These are phyloP conservation scores for Ascosphaera acerosa DNA, from an alignment of 2,329 filamentous ascomycete species.

Conservation along the genomic window DNA sequence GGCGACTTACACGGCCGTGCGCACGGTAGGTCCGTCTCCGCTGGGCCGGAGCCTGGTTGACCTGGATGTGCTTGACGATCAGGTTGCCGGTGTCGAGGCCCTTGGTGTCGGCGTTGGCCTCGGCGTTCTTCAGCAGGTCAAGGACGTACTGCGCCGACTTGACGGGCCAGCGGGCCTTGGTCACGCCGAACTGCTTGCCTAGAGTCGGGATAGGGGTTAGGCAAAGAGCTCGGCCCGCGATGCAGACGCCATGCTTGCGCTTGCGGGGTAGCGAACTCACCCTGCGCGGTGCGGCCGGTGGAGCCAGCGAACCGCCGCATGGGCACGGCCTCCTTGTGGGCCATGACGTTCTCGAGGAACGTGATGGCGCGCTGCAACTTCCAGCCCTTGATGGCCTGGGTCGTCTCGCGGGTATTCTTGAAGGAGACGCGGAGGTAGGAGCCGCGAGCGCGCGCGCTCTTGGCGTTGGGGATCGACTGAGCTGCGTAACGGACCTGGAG, in stretches of 20 bases:
- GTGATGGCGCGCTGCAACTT: constrained; percentile 83
- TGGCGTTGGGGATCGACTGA: constrained; percentile 61
- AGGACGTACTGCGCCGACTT: constrained; percentile 98
- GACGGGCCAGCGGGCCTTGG: constrained; percentile 93
- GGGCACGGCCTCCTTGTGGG: constrained; percentile 91
- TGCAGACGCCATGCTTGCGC: no score
- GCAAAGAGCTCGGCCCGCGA: constrained; percentile 3
- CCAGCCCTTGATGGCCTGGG: constrained; percentile 98
- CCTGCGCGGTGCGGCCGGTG: constrained; percentile 91
- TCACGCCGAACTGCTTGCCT: constrained; percentile 99
- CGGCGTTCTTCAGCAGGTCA: constrained; percentile 89
- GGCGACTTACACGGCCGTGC: constrained; percentile 81
- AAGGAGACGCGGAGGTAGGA: constrained; percentile 98
- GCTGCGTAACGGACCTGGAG: constrained; percentile 83
- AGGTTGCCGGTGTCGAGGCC: constrained; percentile 93
- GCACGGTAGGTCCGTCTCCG: constrained; percentile 98
- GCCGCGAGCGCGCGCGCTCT: constrained; percentile 93
- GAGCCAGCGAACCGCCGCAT: constrained; percentile 94
- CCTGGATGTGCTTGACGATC: constrained; percentile 99
- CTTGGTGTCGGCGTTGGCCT: constrained; percentile 92
- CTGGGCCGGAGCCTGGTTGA: constrained; percentile 99
- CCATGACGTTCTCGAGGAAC: constrained; percentile 96
- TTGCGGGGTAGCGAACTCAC: no score
- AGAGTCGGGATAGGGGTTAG: constrained; percentile 6
- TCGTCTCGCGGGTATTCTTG: constrained; percentile 99